phyloP scores from a whole-genome alignment of 2,329 filamentous ascomycete species.

The Bipolaris sorokiniana region DNA sequence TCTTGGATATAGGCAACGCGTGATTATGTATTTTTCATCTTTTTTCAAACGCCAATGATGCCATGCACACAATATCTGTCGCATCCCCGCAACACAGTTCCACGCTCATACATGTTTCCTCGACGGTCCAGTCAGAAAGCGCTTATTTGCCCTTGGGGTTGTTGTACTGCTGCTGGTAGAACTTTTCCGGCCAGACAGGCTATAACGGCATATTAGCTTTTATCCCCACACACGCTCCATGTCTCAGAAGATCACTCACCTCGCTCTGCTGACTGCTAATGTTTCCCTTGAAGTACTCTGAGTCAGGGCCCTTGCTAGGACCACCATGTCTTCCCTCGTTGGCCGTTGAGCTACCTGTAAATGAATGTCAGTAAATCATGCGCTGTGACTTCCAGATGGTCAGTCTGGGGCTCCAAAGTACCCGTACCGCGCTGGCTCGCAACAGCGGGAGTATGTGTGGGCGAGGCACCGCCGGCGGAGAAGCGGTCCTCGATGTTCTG shows the following conservation, averaged over 20 bases:
- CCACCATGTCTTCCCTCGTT: constrained; percentile 34
- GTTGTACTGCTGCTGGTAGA: constrained; percentile 42
- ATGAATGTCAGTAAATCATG: constrained; percentile 4
- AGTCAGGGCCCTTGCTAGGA: constrained; percentile 36
- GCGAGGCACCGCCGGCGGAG: constrained; percentile 39
- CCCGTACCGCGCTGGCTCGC: constrained; percentile 38
- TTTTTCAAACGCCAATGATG: constrained; percentile 16
- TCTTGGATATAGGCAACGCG: not conserved
- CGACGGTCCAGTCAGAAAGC: not conserved
- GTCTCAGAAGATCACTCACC: constrained; percentile 17
- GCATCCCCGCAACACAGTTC: not conserved
- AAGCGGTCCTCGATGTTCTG: constrained; percentile 46
- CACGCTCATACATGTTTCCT: constrained; percentile 1
- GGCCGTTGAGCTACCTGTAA: constrained; percentile 28
- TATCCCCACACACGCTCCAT: not conserved
- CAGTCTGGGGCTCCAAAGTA: constrained; percentile 4
- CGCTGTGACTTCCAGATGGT: not conserved
- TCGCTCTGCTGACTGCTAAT: constrained; percentile 34
- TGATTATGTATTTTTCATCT: constrained; percentile 1
- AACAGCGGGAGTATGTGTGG: constrained; percentile 40
- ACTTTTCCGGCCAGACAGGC: constrained; percentile 38
- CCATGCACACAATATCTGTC: constrained; percentile 1
- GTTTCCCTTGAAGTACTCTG: constrained; percentile 36
- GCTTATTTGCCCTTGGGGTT: constrained; percentile 46
- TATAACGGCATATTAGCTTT: constrained; percentile 6